A percentile compares a stretch with the other conserved stretches of the same genome.
Evolutionary conservation across 805 yeast species (phyloP).

Genomic region (Zygosaccharomyces gambellarensis): DNA sequence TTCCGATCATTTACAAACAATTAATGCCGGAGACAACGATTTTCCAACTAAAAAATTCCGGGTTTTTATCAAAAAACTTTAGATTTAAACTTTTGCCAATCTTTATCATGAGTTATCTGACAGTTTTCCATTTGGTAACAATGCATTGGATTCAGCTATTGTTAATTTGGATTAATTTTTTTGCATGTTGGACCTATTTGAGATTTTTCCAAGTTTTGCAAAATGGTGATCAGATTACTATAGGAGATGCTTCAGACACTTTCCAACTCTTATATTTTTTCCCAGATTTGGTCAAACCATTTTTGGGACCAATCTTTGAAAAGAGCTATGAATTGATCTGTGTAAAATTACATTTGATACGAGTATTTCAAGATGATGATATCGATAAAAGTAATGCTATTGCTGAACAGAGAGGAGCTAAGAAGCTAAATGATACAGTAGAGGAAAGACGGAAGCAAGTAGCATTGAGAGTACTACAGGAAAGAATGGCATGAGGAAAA

Average conservation of each 20-base stretch:
- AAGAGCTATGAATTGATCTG: conserved; percentile 36
- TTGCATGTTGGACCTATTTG: conserved; percentile 69
- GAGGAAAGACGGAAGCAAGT: conserved; percentile 76
- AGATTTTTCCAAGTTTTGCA: conserved; percentile 65
- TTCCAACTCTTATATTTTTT: conserved; percentile 80
- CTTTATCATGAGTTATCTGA: conserved; percentile 30
- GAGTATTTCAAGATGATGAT: conserved; percentile 62
- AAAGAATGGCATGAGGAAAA: conserved; percentile 39
- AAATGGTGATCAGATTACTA: conserved; percentile 37
- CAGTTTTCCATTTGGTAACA: conserved; percentile 30
- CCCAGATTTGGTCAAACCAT: conserved; percentile 57
- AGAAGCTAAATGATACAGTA: conserved; percentile 29
- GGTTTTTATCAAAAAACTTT: conserved; percentile 37
- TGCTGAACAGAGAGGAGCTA: conserved; percentile 52
- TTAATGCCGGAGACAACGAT: conserved; percentile 56
- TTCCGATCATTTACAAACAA: conserved; percentile 62
- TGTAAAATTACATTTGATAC: conserved; percentile 44
- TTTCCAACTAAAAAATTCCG: conserved; percentile 44
- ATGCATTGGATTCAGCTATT: conserved; percentile 44
- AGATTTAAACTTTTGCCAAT: conserved; percentile 65
- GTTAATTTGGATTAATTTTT: conserved; percentile 55
- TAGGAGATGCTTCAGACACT: conserved; percentile 87
- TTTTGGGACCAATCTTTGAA: conserved; percentile 49
- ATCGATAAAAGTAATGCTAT: conserved; percentile 71
- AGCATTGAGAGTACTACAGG: conserved; percentile 70